These are phyloP conservation scores for Xylariaceae sp. DNA, from an alignment of 2,329 filamentous ascomycete species.

Conservation along the genomic window DNA sequence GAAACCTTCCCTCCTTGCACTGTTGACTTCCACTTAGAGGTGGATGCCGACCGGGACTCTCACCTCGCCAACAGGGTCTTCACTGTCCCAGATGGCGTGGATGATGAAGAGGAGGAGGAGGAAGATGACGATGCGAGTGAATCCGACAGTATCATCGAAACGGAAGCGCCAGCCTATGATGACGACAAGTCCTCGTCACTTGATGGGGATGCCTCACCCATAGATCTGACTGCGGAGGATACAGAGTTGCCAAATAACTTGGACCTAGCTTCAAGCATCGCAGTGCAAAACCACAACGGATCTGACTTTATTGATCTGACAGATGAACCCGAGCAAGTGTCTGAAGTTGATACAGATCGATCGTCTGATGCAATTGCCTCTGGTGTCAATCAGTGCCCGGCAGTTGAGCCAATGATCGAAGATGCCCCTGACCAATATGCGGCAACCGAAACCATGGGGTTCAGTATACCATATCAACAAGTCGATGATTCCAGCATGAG, in stretches of 20 bases:
- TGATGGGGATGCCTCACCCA: slow-evolving; percentile 1
- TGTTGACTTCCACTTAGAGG: slow-evolving; percentile 30
- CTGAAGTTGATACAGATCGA: slow-evolving; percentile 6
- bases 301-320: slow-evolving; percentile 21
- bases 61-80: slow-evolving; percentile 28
- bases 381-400: too few relatives aligned
- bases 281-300: slow-evolving; percentile 1
- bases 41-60: slow-evolving; percentile 11
- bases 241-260: not conserved
- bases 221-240: slow-evolving; percentile 19
- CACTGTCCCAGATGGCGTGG: slow-evolving; percentile 37
- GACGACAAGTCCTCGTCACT: not conserved
- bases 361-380: not conserved
- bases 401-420: too few relatives aligned
- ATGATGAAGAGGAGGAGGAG: slow-evolving; percentile 22
- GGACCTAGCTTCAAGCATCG: slow-evolving; percentile 2
- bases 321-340: slow-evolving; percentile 16
- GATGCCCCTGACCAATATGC: too few relatives aligned
- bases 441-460: too few relatives aligned
- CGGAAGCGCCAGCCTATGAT: not conserved
- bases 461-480: too few relatives aligned
- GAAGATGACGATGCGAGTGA: slow-evolving; percentile 12
- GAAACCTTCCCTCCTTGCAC: slow-evolving; percentile 35
- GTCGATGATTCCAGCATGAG: too few relatives aligned
- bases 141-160: not conserved